phyloP scores from a whole-genome alignment of 805 yeast genomes.

The Kazachstania kunashirensis region DNA sequence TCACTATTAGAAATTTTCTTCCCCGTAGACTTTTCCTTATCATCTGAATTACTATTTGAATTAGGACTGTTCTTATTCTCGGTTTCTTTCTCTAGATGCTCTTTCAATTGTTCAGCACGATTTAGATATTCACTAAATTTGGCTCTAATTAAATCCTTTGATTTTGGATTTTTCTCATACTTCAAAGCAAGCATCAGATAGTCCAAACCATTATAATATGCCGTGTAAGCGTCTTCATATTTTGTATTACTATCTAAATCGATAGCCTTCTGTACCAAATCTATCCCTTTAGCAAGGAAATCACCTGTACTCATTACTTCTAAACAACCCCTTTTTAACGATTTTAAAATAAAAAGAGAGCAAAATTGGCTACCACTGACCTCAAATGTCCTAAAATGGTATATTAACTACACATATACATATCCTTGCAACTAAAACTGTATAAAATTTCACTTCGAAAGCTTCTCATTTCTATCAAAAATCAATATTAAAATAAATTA shows the following conservation, averaged over 20 bases:
- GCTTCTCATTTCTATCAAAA: too few relatives aligned
- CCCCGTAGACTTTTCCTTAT: conserved; percentile 30
- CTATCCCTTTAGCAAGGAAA: conserved; percentile 89
- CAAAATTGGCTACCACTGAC: too few relatives aligned
- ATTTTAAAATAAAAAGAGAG: too few relatives aligned
- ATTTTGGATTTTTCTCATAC: conserved; percentile 82
- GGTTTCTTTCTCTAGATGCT: conserved; percentile 63
- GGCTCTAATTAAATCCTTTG: conserved; percentile 78
- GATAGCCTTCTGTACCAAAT: conserved; percentile 85
- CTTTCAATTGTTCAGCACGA: conserved; percentile 89
- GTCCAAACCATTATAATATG: conserved; percentile 87
- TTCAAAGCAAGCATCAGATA: conserved; percentile 92
- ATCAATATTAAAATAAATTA: too few relatives aligned
- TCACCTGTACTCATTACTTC: conserved; percentile 50
- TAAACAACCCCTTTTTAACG: too few relatives aligned
- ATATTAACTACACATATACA: too few relatives aligned
- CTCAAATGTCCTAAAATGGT: too few relatives aligned
- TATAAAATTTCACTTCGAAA: too few relatives aligned
- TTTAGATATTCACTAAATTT: conserved; percentile 86
- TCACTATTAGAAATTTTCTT: conserved; percentile 35
- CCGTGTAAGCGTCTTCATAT: conserved; percentile 88
- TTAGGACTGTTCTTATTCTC: conserved; percentile 39
- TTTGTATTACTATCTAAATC: conserved; percentile 85
- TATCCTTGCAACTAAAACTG: too few relatives aligned
- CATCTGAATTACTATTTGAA: conserved; percentile 32